These are phyloP conservation scores for Dryadomyces quercivorus DNA, from an alignment of 2,329 filamentous ascomycete species.

Conservation along the genomic window DNA sequence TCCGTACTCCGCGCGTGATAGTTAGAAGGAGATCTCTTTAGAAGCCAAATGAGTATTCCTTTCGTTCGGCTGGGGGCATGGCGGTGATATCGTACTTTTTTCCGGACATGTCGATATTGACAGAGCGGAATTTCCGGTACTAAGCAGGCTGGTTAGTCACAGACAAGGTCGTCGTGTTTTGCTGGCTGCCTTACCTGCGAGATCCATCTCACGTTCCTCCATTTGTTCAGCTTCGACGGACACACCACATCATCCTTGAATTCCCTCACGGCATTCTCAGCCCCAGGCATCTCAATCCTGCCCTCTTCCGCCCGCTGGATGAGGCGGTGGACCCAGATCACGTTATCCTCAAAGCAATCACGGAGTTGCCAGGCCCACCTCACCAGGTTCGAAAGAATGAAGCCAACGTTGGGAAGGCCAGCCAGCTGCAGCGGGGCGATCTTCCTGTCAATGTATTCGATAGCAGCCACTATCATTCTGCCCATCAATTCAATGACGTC, in stretches of 20 bases:
- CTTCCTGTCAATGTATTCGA: neutral
- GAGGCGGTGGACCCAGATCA: neutral
- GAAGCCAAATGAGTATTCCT: neutral
- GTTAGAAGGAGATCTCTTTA: too few relatives aligned
- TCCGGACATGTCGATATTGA: neutral
- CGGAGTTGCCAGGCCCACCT: neutral
- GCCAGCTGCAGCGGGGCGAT: neutral
- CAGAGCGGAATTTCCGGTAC: neutral
- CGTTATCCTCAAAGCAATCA: neutral
- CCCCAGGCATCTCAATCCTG: slow-evolving; percentile 33
- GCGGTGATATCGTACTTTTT: neutral
- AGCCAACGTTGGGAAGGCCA: neutral
- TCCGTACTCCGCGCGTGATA: slow-evolving; percentile 9
- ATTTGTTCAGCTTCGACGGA: neutral
- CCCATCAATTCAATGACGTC: neutral
- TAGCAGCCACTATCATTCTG: neutral
- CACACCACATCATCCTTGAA: neutral
- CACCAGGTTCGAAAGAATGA: neutral
- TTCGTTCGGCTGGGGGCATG: neutral
- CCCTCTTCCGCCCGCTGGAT: neutral
- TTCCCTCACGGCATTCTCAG: neutral
- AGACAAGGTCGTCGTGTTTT: neutral
- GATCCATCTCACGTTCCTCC: neutral
- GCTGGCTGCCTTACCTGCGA: neutral
- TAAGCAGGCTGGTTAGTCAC: neutral